A percentile compares a stretch with the other conserved stretches of the same genome.
phyloP scores from a whole-genome alignment of 2,329 filamentous ascomycete species.

The Alternaria sp. region DNA sequence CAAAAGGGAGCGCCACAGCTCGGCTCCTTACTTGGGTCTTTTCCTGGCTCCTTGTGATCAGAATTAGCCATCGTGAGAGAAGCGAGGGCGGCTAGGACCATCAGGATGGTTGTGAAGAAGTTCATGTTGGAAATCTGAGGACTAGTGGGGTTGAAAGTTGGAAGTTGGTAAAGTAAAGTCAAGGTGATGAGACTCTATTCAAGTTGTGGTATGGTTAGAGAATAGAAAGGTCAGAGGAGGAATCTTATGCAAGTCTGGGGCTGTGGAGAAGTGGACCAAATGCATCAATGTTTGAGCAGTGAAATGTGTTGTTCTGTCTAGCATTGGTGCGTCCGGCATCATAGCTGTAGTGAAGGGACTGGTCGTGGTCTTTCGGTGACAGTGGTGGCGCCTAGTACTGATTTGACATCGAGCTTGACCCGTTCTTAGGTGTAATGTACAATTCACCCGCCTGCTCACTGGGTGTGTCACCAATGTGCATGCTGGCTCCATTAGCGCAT shows the following conservation, averaged over 20 bases:
- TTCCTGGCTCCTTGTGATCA: not conserved
- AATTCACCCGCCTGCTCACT: not conserved
- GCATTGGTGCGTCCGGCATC: not conserved
- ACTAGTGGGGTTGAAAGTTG: not conserved
- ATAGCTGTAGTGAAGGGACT: not conserved
- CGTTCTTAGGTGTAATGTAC: not conserved
- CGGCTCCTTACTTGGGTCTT: not conserved
- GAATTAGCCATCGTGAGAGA: not conserved
- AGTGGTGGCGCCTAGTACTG: not conserved
- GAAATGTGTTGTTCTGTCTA: not conserved
- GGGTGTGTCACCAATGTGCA: not conserved
- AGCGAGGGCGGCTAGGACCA: not conserved
- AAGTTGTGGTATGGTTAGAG: not conserved
- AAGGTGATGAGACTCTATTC: not conserved
- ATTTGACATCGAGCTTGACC: not conserved
- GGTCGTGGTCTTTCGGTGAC: not conserved
- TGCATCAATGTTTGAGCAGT: not conserved
- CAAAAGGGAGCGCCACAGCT: slow-evolving; percentile 18
- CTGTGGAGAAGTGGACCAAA: not conserved
- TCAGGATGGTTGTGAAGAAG: not conserved
- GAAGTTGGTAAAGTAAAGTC: not conserved
- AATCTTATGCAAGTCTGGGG: not conserved
- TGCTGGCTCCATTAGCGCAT: not conserved
- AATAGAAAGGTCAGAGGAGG: not conserved
- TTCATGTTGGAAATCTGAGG: not conserved